Percentiles rank a stretch among this genome's conserved stretches.
Evolutionary conservation across 306 rosid species (phyloP).

Genomic region (Coriaria nepalensis): DNA sequence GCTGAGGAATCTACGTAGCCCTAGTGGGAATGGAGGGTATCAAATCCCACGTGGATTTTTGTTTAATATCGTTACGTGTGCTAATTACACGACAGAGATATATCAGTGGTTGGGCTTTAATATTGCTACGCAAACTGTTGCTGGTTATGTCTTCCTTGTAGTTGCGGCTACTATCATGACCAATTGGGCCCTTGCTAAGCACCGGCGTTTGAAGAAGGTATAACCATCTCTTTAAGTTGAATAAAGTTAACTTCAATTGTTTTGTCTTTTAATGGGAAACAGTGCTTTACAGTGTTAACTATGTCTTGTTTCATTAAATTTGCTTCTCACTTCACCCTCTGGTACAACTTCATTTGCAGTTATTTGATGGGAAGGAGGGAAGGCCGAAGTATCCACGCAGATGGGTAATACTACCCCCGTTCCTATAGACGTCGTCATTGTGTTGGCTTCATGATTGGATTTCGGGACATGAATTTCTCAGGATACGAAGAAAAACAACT

Average conservation of each 20-base stretch:
- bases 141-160: constrained; percentile 57
- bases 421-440: constrained; percentile 37
- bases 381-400: constrained; percentile 85
- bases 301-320: too few relatives aligned
- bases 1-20: constrained; percentile 66
- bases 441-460: neutral
- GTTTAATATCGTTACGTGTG: constrained; percentile 89
- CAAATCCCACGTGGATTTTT: constrained; percentile 88
- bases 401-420: constrained; percentile 86
- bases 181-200: constrained; percentile 96
- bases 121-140: constrained; percentile 82
- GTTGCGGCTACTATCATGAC: constrained; percentile 85
- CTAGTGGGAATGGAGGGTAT: constrained; percentile 79
- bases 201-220: constrained; percentile 91
- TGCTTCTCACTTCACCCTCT: neutral
- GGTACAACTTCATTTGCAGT: constrained; percentile 31
- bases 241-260: neutral
- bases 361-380: constrained; percentile 93
- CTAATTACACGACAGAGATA: constrained; percentile 92
- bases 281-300: too few relatives aligned
- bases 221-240: constrained; percentile 2
- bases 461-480: too few relatives aligned
- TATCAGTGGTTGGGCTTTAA: constrained; percentile 99
- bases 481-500: too few relatives aligned
- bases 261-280: too few relatives aligned